Conservation (phyloP, 331 rosid genomes). For the Acacia pycnantha region DNA sequence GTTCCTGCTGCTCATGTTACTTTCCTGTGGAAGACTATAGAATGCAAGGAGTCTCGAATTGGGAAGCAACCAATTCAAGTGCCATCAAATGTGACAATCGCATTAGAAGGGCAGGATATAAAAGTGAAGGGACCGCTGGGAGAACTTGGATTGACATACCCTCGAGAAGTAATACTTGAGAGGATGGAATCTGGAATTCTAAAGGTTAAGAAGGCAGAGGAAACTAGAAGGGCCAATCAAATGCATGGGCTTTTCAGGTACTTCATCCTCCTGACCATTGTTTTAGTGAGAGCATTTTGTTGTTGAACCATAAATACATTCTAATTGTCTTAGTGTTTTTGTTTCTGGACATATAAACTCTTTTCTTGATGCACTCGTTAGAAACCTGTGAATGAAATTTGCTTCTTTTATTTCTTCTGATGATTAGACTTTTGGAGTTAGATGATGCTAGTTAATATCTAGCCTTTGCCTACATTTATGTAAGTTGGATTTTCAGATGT, state of each 20-base stretch:
- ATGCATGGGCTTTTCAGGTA: slow-evolving; percentile 99
- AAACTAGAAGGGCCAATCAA: slow-evolving; percentile 87
- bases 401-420: slow-evolving; percentile 1
- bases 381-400: neutral
- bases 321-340: neutral
- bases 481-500: neutral
- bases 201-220: slow-evolving; percentile 74
- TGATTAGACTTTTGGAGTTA: slow-evolving; percentile 14
- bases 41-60: slow-evolving; percentile 94
- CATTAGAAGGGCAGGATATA: slow-evolving; percentile 74
- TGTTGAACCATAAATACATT: slow-evolving; percentile 5
- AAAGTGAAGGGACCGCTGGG: slow-evolving; percentile 93
- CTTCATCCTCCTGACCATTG: slow-evolving; percentile 30
- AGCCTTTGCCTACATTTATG: neutral
- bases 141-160: slow-evolving; percentile 76
- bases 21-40: slow-evolving; percentile 51
- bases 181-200: slow-evolving; percentile 64
- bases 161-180: slow-evolving; percentile 77
- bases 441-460: neutral
- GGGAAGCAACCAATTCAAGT: slow-evolving; percentile 87
- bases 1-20: slow-evolving; percentile 46
- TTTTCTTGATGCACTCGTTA: neutral
- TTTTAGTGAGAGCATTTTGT: neutral
- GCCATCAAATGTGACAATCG: slow-evolving; percentile 75
- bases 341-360: neutral